Evolutionary conservation across 495 filamentous ascomycete genomes (phyloP).

Genomic region (Pseudoneurospora amorphoporcata): DNA sequence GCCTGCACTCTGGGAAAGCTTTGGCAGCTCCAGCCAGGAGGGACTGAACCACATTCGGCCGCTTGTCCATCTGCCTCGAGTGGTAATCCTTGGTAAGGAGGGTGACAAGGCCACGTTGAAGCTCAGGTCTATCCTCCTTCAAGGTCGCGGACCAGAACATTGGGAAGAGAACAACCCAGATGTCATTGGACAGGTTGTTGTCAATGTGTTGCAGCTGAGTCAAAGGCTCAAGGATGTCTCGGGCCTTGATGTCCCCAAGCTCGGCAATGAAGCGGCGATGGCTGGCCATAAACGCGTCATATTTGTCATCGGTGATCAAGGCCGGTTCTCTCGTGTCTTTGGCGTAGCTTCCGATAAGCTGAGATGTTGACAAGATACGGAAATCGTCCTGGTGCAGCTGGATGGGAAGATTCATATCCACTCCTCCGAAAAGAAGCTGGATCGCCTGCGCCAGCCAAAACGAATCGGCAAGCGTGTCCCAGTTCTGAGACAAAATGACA

Average conservation of each 20-base stretch:
- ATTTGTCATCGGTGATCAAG: slow-evolving; percentile 68
- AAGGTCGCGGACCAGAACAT: slow-evolving; percentile 84
- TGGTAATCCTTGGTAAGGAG: slow-evolving; percentile 93
- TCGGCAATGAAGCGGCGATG: slow-evolving; percentile 76
- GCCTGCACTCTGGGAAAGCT: slow-evolving; percentile 72
- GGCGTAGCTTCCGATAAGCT: slow-evolving; percentile 56
- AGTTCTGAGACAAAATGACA: slow-evolving; percentile 87
- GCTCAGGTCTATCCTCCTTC: slow-evolving; percentile 79
- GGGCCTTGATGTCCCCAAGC: slow-evolving; percentile 69
- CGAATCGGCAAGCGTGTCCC: slow-evolving; percentile 87
- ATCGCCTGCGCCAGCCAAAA: slow-evolving; percentile 95
- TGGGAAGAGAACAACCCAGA: slow-evolving; percentile 87
- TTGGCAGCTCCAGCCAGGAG: slow-evolving; percentile 76
- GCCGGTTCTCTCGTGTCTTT: slow-evolving; percentile 63
- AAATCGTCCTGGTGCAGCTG: slow-evolving; percentile 79
- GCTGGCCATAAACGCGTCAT: slow-evolving; percentile 65
- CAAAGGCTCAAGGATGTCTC: slow-evolving; percentile 82
- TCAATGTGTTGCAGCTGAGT: slow-evolving; percentile 93
- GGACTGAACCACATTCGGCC: slow-evolving; percentile 89
- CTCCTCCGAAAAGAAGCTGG: slow-evolving; percentile 78
- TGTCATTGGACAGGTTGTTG: slow-evolving; percentile 61
- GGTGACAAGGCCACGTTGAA: slow-evolving; percentile 78
- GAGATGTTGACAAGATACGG: slow-evolving; percentile 57
- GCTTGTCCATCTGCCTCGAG: slow-evolving; percentile 79
- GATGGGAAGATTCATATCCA: slow-evolving; percentile 70